These are phyloP conservation scores for Debaryomyces castellii DNA, from an alignment of 805 yeast genomes.

Conservation along the genomic window DNA sequence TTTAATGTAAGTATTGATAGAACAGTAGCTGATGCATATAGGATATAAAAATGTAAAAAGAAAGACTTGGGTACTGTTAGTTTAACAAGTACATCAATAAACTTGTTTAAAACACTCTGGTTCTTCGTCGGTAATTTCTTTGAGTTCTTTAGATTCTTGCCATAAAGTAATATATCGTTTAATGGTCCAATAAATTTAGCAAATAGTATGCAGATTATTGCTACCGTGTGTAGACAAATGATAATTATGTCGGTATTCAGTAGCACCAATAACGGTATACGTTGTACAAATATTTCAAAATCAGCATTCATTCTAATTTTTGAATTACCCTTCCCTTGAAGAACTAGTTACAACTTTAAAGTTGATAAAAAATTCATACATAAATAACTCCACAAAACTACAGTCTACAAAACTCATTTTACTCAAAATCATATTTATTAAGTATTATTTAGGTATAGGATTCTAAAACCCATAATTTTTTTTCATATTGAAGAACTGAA, in stretches of 20 bases:
- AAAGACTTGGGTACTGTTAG: conserved; percentile 60
- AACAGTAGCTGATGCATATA: conserved; percentile 31
- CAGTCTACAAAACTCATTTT: too few species aligned
- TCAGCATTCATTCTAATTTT: background rate
- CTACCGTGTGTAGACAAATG: background rate
- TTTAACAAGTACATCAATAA: conserved; percentile 12
- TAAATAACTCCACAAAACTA: too few species aligned
- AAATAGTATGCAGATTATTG: conserved; percentile 10
- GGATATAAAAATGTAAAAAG: conserved; percentile 62
- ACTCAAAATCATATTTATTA: background rate
- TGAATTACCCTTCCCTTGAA: too few species aligned
- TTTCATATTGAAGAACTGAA: background rate
- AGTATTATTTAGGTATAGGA: background rate
- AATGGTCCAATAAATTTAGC: conserved; percentile 16
- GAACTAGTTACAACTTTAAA: too few species aligned
- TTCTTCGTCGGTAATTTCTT: background rate
- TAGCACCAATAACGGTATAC: background rate
- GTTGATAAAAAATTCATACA: too few species aligned
- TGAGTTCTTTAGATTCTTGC: conserved; percentile 14
- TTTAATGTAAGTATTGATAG: conserved; percentile 18
- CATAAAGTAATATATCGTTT: conserved; percentile 20
- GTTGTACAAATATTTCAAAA: background rate
- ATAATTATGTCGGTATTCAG: background rate
- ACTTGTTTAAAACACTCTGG: background rate
- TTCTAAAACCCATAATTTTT: background rate